Base-by-base conservation (phyloP, 2,329 filamentous ascomycete genomes). In the Fusarium pilosicola region DNA sequence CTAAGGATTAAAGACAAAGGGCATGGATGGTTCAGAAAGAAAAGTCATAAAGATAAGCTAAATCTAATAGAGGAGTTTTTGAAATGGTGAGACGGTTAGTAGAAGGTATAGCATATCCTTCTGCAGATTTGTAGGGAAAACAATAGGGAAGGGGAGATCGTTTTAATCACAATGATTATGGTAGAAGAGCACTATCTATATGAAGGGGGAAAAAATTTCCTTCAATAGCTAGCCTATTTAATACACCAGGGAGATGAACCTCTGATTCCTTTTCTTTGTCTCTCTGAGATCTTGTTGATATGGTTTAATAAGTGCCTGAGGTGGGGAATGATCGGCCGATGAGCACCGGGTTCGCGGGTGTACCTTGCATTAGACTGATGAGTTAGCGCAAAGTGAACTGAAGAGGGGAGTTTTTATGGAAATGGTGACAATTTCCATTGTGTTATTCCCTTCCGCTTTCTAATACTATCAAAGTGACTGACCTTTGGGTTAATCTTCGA, bases 281-380 rank as follows among this genome's bases (percentile, higher is more conserved):
- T 30, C 9, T 38, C 49, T 11, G 5, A 28, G 10, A 22, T 26
- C 49, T 54, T 34, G 30, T 20, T 52, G 48, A 52, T 17, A 52
- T 52, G n/a, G 30, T 20, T 34, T 24, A 34, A 34, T 30, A 52
- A 52, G n/a, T 52, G 30, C 30, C 30, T 18, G 9, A 56, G 13
- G 32, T 62, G 32, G 51, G 24, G 49, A 57, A 56, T 36, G 39
- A 62, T 62, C 38, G 38, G 49, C 24, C 24, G 32, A 36, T 49
- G 44, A 49, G 56, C 11, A 34, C 26, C 22, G 24, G 59, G 41
- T 62, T 15, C 20, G 44, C 51, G 39, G 48, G 49, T 30, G 59
- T 62, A 11, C 59, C 59, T 62, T 62, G 59, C 59, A 62, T 44
- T 62, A 62, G 38, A 24, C 30, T 20, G 30, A 52, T 36, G n/a